phyloP scores from a whole-genome alignment of 2,329 filamentous ascomycete species.

The Nannizziopsis arthrosporioides region DNA sequence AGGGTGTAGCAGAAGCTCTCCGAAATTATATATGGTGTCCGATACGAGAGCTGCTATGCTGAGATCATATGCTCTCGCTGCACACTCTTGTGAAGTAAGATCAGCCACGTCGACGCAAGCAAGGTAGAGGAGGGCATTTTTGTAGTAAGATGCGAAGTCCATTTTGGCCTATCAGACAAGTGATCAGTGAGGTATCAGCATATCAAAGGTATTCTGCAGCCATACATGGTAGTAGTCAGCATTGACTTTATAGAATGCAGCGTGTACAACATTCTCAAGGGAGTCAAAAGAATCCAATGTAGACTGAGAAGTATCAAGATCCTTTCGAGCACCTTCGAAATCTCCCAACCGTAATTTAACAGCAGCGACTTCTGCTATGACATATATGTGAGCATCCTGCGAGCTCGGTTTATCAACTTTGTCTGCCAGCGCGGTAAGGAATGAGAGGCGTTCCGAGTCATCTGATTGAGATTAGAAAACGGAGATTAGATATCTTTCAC shows the following conservation, averaged over 20 bases:
- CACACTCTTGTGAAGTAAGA: conserved; percentile 62
- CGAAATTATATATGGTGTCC: conserved; percentile 97
- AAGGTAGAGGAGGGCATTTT: conserved; percentile 92
- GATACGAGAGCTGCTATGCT: conserved; percentile 86
- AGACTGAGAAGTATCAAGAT: conserved; percentile 75
- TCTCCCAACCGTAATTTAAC: conserved; percentile 74
- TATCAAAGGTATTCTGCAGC: conserved; percentile 3
- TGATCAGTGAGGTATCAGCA: conserved; percentile 8
- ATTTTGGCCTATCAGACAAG: conserved; percentile 49
- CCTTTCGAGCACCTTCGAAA: conserved; percentile 69
- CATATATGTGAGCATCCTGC: conserved; percentile 92
- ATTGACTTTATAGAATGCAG: conserved; percentile 89
- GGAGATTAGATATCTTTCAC: conserved; percentile 6
- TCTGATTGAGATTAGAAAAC: conserved; percentile 3
- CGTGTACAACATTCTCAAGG: conserved; percentile 90
- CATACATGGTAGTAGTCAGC: conserved; percentile 80
- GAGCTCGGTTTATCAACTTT: conserved; percentile 87
- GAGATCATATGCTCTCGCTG: conserved; percentile 78
- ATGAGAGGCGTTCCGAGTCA: conserved; percentile 70
- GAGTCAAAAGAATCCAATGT: conserved; percentile 87
- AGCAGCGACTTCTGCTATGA: conserved; percentile 76
- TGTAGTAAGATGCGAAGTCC: conserved; percentile 94
- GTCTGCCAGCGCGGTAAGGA: conserved; percentile 69
- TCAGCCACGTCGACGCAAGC: conserved; percentile 80
- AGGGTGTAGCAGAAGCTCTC: conserved; percentile 93